These are phyloP conservation scores for Sporothrix globosa DNA, from an alignment of 2,329 filamentous ascomycete genomes.

Conservation along the genomic window DNA sequence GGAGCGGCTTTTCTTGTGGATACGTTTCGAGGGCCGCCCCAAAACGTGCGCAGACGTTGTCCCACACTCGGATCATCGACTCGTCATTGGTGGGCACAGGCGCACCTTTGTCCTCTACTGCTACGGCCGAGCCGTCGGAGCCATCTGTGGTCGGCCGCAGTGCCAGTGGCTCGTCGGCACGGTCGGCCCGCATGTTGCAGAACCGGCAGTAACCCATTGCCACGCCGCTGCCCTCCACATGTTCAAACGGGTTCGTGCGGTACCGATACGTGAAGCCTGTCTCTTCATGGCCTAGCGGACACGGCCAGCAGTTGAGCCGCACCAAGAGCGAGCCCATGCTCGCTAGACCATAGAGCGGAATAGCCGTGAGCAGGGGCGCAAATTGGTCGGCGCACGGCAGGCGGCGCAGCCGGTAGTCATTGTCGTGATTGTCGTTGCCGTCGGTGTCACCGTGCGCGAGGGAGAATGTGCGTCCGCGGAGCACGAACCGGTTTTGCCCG, in stretches of 20 bases:
- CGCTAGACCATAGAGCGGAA: background rate
- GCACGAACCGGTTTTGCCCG: background rate
- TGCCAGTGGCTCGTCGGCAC: background rate
- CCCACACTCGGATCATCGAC: background rate
- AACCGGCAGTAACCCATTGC: background rate
- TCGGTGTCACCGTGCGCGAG: background rate
- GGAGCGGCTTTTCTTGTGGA: background rate
- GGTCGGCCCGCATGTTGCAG: background rate
- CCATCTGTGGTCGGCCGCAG: background rate
- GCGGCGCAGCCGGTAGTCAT: background rate
- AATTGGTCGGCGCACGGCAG: background rate
- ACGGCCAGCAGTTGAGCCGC: slow-evolving; percentile 20
- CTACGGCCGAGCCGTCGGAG: no score
- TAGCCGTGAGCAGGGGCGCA: background rate
- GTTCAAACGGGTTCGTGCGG: background rate
- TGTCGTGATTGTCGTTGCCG: background rate
- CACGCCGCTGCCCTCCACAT: background rate
- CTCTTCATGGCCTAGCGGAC: slow-evolving; percentile 6
- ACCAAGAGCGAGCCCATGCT: slow-evolving; percentile 5
- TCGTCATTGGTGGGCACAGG: background rate
- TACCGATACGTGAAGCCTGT: background rate
- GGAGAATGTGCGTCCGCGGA: background rate
- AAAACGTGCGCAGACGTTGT: background rate
- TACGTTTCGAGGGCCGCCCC: background rate
- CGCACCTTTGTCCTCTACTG: background rate